Evolutionary conservation across 306 rosid genomes (phyloP), one percentile per base, ranked within the genome.

Genomic region (Quercus wislizeni): DNA sequence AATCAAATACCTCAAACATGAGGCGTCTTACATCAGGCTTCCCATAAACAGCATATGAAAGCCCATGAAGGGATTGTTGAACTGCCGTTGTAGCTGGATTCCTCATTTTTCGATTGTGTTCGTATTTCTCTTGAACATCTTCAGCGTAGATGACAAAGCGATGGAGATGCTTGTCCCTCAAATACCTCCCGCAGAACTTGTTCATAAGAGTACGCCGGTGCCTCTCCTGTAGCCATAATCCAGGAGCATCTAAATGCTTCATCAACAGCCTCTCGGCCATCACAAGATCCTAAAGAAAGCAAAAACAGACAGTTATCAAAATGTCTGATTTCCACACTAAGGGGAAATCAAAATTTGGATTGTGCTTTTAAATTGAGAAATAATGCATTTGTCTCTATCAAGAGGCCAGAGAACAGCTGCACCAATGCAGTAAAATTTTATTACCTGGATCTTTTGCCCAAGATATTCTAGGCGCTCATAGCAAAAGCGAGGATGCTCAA

Each of bases 201-300:
- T 95, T 95, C 99, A 95, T 89, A 1, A 95, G 83, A 81, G 88
- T 27, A 35, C 97, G 88, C 49, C 98, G 96, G 73, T 95, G 98
- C 81, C 87, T 93, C 89, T 89, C 93, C 70, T 90, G 94, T 52
- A 93, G 65, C 99, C 99, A 95, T 80, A 76, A 73, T 51, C 98
- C 99, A 1, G 99, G 99, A 68, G 99, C 99, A 81, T 95, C 99
- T 82, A 95, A 88, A 84, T 95, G 98, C 85, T 93, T 95, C 94
- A 90, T 93, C 89, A 95, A 82, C 89, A 95, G 82, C 84, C 94
- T 91, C 82, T 95, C 98, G 2, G 97, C 99, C 99, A 91, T 89
- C 74, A 88, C 98, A 79, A 95, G 89, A 85, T 94, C 98, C 98
- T 92, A 74, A 18, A 69, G 70, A 74, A 79, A 76, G 71, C 8